Evolutionary conservation across 1,139 yeast genomes (phyloP).

Genomic region (Yamadazyma blattariae): DNA sequence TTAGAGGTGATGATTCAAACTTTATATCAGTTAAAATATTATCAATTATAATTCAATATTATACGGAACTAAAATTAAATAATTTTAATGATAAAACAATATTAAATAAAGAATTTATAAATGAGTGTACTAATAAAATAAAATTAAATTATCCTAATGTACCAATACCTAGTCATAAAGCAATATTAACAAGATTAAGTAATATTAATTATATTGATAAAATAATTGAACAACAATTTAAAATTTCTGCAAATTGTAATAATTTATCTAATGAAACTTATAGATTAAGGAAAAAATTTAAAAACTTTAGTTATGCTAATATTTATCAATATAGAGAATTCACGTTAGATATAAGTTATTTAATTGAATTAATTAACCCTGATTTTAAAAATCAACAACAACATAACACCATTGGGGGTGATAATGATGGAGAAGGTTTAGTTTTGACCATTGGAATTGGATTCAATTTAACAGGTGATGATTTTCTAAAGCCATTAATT

Average conservation of each 20-base stretch:
- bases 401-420: conserved; percentile 15
- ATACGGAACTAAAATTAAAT: conserved; percentile 3
- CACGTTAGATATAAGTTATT: conserved; percentile 16
- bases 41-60: conserved; percentile 8
- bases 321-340: conserved; percentile 19
- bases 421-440: conserved; percentile 1
- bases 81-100: neutral
- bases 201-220: conserved; percentile 5
- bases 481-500: conserved; percentile 17
- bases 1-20: too few relatives aligned
- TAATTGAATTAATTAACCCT: conserved; percentile 8
- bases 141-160: conserved; percentile 5
- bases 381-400: conserved; percentile 2
- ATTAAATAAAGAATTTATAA: neutral
- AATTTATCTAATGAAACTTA: conserved; percentile 15
- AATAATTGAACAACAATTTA: conserved; percentile 6
- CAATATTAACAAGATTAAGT: conserved; percentile 1
- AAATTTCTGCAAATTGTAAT: conserved; percentile 8
- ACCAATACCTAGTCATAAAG: neutral
- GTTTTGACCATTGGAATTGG: conserved; percentile 17
- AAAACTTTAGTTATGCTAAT: conserved; percentile 11
- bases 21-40: neutral
- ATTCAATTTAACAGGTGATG: conserved; percentile 17
- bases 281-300: conserved; percentile 12
- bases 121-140: conserved; percentile 1